Evolutionary conservation across 176 grass and related monocot species (phyloP), one percentile per base, ranked within the genome.

Genomic region (Elymus sibiricus): DNA sequence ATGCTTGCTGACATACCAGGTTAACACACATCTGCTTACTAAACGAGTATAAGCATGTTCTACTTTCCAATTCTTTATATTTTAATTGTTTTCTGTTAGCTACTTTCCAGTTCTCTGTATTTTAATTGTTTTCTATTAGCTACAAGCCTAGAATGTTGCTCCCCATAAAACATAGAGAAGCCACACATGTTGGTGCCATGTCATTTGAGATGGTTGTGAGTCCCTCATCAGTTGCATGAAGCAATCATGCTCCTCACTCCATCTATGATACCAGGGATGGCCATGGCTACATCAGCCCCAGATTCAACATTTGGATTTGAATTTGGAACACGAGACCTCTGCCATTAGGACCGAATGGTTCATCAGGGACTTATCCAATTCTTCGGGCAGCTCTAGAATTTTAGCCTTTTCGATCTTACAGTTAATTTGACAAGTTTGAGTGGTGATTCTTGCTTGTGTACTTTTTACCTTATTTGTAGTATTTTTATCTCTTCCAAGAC

Each of bases 321-420:
- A 84, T 85, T 0, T 77, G 84, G 19, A 87, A 91, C 64, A 61
- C 69, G 16, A 87, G 79, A 82, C 35, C 85, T 58, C 87, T 97
- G 66, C 95, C 94, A 46, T 74, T 93, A 71, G 89, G 92, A 60
- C 84, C 80, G 56, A 90, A 97, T 86, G 92, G 69, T 35, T 88
- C 79, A 3, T 97, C 86, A 89, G 95, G 55, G 95, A 95, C 55
- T 90, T 42, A 81, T 86, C 51, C 90, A 88, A 93, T 94, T 92
- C 47, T 85, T 94, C 25, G 94, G 88, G 26, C 95, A 97, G 82
- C 82, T 95, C 35, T 98, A 93, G 95, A 98, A 98, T 89, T 93
- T 93, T 51, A 95, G 95, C 80, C 89, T 95, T 80, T 90, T 92
- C 35, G 95, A 98, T 90, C 84, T 98, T 78, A 95, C 89, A 49